Evolutionary conservation across 1,284 basidiomycete species (phyloP).

Genomic region (Peniophora sp.): DNA sequence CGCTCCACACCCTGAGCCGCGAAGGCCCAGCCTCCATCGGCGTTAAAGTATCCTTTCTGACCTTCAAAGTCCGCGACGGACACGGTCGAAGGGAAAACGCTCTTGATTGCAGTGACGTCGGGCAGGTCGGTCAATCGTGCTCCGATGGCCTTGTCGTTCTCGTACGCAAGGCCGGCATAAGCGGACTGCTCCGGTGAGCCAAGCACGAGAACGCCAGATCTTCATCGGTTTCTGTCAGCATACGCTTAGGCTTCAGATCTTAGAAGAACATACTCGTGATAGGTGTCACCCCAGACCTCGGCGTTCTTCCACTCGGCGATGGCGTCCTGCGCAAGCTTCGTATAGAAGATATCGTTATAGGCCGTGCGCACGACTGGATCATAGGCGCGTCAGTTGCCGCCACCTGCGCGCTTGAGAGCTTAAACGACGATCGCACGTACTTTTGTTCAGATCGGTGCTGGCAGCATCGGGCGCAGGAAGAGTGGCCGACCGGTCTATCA

Average conservation of each 20-base stretch:
- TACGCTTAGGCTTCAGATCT: not conserved
- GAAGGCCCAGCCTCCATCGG: slow-evolving; percentile 80
- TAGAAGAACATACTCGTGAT: slow-evolving; percentile 63
- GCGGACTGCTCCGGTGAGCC: slow-evolving; percentile 24
- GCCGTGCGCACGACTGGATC: slow-evolving; percentile 60
- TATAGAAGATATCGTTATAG: slow-evolving; percentile 64
- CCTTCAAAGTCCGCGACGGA: slow-evolving; percentile 24
- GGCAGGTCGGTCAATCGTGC: slow-evolving; percentile 35
- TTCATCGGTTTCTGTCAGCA: slow-evolving; percentile 15
- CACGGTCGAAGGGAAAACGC: slow-evolving; percentile 36
- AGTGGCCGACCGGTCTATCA: slow-evolving; percentile 60
- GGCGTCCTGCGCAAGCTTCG: slow-evolving; percentile 63
- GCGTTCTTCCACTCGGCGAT: slow-evolving; percentile 63
- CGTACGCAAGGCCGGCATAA: slow-evolving; percentile 43
- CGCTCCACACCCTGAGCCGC: slow-evolving; percentile 61
- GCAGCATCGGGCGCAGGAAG: slow-evolving; percentile 77
- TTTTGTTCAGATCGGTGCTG: slow-evolving; percentile 80
- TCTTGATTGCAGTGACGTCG: slow-evolving; percentile 29
- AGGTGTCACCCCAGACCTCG: slow-evolving; percentile 63
- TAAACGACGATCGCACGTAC: slow-evolving; percentile 33
- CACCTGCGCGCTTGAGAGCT: no score
- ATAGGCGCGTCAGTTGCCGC: not conserved
- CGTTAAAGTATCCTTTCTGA: slow-evolving; percentile 59
- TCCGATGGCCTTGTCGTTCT: slow-evolving; percentile 52
- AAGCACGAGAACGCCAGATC: slow-evolving; percentile 57